Evolutionary conservation across 495 filamentous ascomycete species (phyloP).

Genomic region (Lophiotrema nucula): DNA sequence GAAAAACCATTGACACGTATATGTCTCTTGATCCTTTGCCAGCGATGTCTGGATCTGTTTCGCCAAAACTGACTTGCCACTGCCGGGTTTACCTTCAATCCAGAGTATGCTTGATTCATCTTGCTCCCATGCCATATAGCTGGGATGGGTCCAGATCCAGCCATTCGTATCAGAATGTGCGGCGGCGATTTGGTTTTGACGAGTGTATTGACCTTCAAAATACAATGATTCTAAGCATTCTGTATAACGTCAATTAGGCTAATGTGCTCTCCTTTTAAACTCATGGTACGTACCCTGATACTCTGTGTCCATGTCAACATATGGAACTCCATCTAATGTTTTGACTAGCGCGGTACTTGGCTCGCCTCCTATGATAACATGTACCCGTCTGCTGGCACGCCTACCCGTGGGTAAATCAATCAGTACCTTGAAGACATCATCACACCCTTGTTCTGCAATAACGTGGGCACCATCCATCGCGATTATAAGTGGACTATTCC

Average conservation of each 20-base stretch:
- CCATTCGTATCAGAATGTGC: neutral
- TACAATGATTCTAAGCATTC: neutral
- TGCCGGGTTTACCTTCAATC: neutral
- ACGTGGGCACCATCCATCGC: neutral
- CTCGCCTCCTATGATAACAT: neutral
- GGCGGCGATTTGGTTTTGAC: neutral
- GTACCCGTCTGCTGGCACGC: neutral
- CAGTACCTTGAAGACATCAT: neutral
- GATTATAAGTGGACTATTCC: neutral
- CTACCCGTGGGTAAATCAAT: neutral
- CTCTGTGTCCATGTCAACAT: neutral
- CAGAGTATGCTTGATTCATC: neutral
- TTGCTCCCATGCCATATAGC: neutral
- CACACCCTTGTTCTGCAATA: neutral
- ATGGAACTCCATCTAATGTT: neutral
- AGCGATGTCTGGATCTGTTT: neutral
- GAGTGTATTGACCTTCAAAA: neutral
- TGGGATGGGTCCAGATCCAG: neutral
- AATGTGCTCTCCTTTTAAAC: neutral
- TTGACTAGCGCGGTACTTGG: neutral
- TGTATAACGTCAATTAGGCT: neutral
- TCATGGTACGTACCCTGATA: neutral
- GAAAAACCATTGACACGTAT: neutral
- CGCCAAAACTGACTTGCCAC: neutral
- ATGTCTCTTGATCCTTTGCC: neutral